A percentile compares a stretch with the other conserved stretches of the same genome.
These are phyloP conservation scores for Cyamopsis tetragonoloba DNA, from an alignment of 306 rosid genomes.

Conservation along the genomic window DNA sequence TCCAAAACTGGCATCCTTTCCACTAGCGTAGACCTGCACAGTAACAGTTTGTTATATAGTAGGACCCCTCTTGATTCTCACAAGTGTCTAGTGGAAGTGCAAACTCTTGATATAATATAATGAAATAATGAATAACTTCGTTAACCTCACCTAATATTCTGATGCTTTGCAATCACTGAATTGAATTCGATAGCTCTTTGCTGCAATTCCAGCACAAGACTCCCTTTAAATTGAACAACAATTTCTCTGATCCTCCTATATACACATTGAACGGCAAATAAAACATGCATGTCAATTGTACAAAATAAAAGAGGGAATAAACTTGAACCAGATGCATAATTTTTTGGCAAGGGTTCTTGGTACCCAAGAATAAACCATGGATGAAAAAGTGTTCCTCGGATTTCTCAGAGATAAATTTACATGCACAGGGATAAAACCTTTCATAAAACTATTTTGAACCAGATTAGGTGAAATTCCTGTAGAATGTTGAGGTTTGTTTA, in stretches of 20 bases:
- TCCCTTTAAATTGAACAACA: conserved; percentile 73
- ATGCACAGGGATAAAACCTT: neutral
- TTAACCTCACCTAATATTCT: conserved; percentile 65
- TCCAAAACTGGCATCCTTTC: conserved; percentile 98
- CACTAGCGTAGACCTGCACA: conserved; percentile 70
- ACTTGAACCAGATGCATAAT: neutral
- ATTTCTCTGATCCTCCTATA: conserved; percentile 82
- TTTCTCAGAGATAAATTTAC: conserved; percentile 2
- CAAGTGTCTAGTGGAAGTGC: neutral
- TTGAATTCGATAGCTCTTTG: conserved; percentile 95
- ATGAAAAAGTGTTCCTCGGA: conserved; percentile 1
- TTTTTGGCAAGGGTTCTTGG: neutral
- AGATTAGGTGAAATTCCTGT: neutral
- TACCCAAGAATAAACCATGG: no score
- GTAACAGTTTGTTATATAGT: conserved; percentile 8
- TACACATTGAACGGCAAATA: conserved; percentile 22
- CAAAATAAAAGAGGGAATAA: conserved; percentile 4
- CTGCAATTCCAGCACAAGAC: conserved; percentile 94
- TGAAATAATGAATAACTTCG: conserved; percentile 2
- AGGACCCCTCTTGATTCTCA: neutral
- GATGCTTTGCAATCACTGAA: conserved; percentile 69
- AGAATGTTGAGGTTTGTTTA: no score
- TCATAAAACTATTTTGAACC: conserved; percentile 17
- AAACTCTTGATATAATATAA: conserved; percentile 6
- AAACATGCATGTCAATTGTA: conserved; percentile 27